phyloP scores from a whole-genome alignment of 805 yeast genomes.

The Soucietia sequanensis region DNA sequence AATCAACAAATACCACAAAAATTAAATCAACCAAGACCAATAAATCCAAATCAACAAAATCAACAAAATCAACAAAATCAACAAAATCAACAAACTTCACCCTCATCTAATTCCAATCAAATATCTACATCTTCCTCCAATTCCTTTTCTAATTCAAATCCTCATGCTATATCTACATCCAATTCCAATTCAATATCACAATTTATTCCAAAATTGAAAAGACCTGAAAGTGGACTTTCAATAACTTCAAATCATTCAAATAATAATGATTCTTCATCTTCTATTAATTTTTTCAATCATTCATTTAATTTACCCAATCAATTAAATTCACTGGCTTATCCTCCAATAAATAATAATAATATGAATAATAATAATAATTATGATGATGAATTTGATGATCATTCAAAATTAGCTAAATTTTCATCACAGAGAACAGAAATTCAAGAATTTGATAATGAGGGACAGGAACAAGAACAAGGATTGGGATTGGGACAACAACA shows the following conservation, averaged over 20 bases:
- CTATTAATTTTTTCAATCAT: neutral
- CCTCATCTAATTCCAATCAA: neutral
- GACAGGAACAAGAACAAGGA: neutral
- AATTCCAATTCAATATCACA: neutral
- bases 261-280: neutral
- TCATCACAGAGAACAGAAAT: constrained; percentile 1
- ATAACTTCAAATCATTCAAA: constrained; percentile 37
- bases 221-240: constrained; percentile 43
- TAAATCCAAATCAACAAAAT: neutral
- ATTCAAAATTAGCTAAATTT: constrained; percentile 6
- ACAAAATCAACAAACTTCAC: constrained; percentile 1
- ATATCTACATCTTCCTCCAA: constrained; percentile 1
- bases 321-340: constrained; percentile 1
- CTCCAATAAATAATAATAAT: too few species aligned
- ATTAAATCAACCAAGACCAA: neutral
- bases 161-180: constrained; percentile 2
- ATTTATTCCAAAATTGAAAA: constrained; percentile 21
- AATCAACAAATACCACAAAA: constrained; percentile 2
- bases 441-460: neutral
- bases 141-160: constrained; percentile 1
- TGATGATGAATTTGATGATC: neutral
- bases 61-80: constrained; percentile 1
- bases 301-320: neutral
- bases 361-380: too few species aligned
- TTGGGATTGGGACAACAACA: neutral